Evolutionary conservation across 2,329 filamentous ascomycete species (phyloP), one percentile per base, ranked within the genome.

Genomic region (Furcasterigmium furcatum): DNA sequence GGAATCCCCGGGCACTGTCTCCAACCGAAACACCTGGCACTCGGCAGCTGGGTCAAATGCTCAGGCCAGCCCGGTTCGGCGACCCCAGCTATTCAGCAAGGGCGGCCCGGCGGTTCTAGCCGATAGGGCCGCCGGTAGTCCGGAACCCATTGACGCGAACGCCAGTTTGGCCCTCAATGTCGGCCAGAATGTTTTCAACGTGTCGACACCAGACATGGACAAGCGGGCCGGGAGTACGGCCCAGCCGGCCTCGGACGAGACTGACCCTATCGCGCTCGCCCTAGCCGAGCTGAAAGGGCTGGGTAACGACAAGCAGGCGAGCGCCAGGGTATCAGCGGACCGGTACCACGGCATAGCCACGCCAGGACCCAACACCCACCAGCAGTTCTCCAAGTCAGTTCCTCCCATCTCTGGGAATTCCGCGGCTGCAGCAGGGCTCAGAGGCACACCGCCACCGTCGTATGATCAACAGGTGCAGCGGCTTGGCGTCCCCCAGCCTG

Each of bases 111-210:
- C 58, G 44, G 50, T 70, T 45, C 57, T 65, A 13, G 55, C 65
- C 9, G 70, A 76, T 32, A 69, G 73, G 14, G 70, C 72, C 9
- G 68, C 70, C 13, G 41, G 42, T 16, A 95, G 90, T 57, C 90
- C 89, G 4, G 89, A 95, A 44, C 87, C 88, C 2, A 91, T 94
- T 30, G 94, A 96, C 60, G 91, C 92, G 46, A 85, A 94, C 51
- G 91, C 92, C 32, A 96, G 87, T 62, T 84, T 97, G 57, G 92
- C 95, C 50, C 76, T 99, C 22, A 96, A 96, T 58, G 82, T 99
- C 45, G 94, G 94, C 8, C 90, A 95, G 57, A 99, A 99, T 57
- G 90, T 99, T 10, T 96, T 99, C 58, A 85, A 95, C 46, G 92
- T 99, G 9, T 87, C 88, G 12, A 87, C 87, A 9, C 85, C 89